Evolutionary conservation across 139 green algal genomes (phyloP).

Genomic region (Medakamo hakoo): DNA sequence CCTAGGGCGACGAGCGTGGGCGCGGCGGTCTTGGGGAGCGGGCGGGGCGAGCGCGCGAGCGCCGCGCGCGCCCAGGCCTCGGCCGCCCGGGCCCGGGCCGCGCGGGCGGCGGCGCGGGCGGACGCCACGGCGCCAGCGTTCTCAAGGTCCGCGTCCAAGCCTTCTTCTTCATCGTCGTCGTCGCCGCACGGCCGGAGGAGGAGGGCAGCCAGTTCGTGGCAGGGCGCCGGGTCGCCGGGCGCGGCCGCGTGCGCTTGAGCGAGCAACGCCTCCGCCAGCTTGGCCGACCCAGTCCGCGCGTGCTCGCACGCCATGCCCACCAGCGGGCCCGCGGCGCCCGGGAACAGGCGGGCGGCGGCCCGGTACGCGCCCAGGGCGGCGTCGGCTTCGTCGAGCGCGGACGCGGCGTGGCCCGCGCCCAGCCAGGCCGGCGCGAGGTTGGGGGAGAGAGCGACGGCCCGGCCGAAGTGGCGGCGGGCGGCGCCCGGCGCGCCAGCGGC

Average conservation of each 20-base stretch:
- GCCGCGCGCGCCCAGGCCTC: background rate
- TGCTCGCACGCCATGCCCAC: background rate
- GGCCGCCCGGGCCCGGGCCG: no score
- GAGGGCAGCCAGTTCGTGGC: background rate
- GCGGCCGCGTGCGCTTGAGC: background rate
- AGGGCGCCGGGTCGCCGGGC: background rate
- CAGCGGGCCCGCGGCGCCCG: background rate
- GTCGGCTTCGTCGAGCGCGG: background rate
- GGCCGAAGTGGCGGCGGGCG: background rate
- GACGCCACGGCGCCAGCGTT: no score
- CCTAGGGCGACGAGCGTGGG: slow-evolving; percentile 67
- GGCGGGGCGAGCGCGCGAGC: background rate
- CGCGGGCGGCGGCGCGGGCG: no score
- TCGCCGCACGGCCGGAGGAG: background rate
- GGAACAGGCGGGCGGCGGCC: no score
- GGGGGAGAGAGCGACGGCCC: background rate
- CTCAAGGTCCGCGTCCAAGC: no score
- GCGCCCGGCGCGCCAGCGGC: no score
- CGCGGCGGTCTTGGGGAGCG: slow-evolving; percentile 44
- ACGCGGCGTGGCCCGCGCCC: no score
- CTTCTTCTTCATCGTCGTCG: no score
- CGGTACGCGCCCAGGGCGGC: background rate
- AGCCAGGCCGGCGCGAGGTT: background rate
- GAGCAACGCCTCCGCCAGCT: background rate
- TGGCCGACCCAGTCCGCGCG: background rate